phyloP scores from a whole-genome alignment of 1,284 basidiomycete species.

The Trametes polyzona region DNA sequence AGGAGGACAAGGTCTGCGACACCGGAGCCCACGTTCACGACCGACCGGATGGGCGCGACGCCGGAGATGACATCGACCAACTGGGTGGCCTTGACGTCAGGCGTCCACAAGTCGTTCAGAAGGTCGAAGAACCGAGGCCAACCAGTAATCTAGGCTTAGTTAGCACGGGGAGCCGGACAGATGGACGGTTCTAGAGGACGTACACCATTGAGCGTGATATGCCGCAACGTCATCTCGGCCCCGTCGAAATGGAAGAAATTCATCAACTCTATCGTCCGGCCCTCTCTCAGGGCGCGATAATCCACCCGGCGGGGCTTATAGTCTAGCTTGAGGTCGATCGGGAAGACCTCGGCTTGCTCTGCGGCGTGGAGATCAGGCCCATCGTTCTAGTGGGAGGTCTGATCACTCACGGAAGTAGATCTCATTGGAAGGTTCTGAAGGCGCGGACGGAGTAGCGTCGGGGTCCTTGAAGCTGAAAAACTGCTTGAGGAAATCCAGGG shows the following conservation, averaged over 20 bases:
- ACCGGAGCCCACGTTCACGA: conserved; percentile 96
- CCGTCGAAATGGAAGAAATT: conserved; percentile 99
- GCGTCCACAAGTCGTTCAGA: conserved; percentile 97
- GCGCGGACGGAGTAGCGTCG: conserved; percentile 41
- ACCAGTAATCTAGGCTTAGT: conserved; percentile 72
- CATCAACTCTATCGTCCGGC: conserved; percentile 96
- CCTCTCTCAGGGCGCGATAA: conserved; percentile 89
- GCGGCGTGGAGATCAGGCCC: not conserved
- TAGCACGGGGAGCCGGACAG: not conserved
- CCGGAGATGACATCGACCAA: conserved; percentile 98
- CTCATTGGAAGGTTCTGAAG: conserved; percentile 46
- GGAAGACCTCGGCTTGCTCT: conserved; percentile 91
- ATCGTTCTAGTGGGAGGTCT: not conserved
- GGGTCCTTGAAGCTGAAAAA: conserved; percentile 91
- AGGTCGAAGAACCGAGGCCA: conserved; percentile 89
- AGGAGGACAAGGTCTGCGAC: conserved; percentile 94
- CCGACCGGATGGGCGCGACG: conserved; percentile 91
- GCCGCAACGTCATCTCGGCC: conserved; percentile 95
- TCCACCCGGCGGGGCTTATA: conserved; percentile 99
- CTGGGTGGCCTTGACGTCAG: conserved; percentile 98
- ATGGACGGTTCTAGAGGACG: not conserved
- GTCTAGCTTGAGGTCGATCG: conserved; percentile 91
- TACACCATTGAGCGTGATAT: conserved; percentile 90
- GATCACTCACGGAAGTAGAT: conserved; percentile 76
- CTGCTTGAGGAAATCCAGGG: conserved; percentile 95